phyloP scores from a whole-genome alignment of 257 asterid genomes.

The Ajuga chamaepitys region DNA sequence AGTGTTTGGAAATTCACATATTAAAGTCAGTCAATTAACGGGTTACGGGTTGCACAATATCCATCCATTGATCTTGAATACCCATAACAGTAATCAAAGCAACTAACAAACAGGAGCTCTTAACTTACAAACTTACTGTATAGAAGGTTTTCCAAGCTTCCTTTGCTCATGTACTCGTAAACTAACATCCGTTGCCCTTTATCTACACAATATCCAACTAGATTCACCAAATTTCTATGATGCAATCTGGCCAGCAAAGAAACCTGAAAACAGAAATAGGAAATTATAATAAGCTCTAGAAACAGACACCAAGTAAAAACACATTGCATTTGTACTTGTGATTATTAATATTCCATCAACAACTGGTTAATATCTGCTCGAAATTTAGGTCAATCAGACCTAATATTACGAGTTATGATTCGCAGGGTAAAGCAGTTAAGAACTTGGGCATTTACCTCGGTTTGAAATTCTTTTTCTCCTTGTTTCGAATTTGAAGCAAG shows the following conservation, averaged over 20 bases:
- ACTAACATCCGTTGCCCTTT: slow-evolving; percentile 83
- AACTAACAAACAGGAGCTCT: slow-evolving; percentile 1
- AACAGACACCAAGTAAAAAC: neutral
- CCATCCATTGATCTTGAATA: neutral
- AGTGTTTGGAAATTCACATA: neutral
- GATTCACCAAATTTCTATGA: slow-evolving; percentile 92
- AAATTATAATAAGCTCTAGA: slow-evolving; percentile 9
- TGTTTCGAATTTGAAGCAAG: slow-evolving; percentile 94
- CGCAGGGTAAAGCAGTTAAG: neutral
- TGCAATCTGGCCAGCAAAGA: slow-evolving; percentile 90
- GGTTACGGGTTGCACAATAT: neutral
- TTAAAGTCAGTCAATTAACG: neutral
- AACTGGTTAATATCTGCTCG: neutral
- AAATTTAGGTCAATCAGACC: neutral
- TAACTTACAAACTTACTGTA: slow-evolving; percentile 51
- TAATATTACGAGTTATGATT: neutral
- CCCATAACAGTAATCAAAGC: neutral
- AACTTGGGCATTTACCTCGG: slow-evolving; percentile 50
- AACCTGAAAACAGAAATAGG: slow-evolving; percentile 51
- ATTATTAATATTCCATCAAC: neutral
- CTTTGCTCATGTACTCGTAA: slow-evolving; percentile 93
- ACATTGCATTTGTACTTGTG: neutral
- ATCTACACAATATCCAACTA: slow-evolving; percentile 93
- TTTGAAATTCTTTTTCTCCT: slow-evolving; percentile 94
- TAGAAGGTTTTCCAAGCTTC: slow-evolving; percentile 85